These are phyloP conservation scores for Rhododendron ovatum DNA, from an alignment of 148 eudicot genomes.

Conservation along the genomic window DNA sequence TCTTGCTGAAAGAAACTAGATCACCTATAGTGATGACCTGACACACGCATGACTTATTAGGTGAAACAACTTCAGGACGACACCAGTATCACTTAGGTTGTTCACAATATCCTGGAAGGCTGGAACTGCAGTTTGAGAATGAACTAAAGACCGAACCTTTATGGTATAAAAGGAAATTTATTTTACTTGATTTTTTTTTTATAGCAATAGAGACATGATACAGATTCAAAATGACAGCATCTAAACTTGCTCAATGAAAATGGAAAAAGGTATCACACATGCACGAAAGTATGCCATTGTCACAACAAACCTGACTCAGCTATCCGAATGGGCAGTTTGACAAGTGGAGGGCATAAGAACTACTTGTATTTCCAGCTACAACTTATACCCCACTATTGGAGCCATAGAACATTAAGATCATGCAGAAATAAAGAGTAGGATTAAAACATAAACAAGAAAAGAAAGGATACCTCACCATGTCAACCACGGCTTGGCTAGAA, in stretches of 20 bases:
- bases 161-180: background rate
- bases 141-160: background rate
- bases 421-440: background rate
- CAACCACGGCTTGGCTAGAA: constrained; percentile 93
- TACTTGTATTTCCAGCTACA: background rate
- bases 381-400: background rate
- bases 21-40: background rate
- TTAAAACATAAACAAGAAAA: background rate
- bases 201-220: background rate
- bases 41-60: background rate
- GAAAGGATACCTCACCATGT: constrained; percentile 66
- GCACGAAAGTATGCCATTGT: background rate
- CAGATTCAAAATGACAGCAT: background rate
- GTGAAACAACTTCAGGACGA: background rate
- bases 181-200: background rate
- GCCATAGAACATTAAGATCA: background rate
- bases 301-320: background rate
- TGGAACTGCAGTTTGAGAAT: background rate
- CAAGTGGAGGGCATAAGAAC: background rate
- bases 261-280: background rate
- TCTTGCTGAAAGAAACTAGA: background rate
- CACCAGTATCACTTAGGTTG: background rate
- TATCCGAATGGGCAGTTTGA: background rate
- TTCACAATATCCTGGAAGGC: background rate
- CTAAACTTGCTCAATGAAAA: background rate